Base-by-base conservation (phyloP, 257 asterid species). In the Solanum microdontum region DNA sequence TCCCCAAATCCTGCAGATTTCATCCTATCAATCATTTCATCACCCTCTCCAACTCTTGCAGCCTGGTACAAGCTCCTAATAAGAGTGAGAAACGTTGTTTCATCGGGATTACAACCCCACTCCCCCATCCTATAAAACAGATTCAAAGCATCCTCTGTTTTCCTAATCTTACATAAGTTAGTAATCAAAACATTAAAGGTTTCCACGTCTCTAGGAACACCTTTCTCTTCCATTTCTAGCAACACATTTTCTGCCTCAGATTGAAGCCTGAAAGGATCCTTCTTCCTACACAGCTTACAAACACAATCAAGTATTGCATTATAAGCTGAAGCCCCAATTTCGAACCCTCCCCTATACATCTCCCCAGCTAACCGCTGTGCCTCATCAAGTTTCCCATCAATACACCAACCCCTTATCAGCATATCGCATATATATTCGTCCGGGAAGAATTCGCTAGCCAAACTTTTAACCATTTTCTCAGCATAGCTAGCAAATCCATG, bases 11-110 rank as follows among this genome's bases (percentile, higher is more conserved):
- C 98, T 3, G 96, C 94, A 40, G 99, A 97, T 88, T 93, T 97
- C 99, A 95, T 96, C 83, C 95, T 93, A 90, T 96, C 99, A 14
- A 97, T 95, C 98, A 97, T 94, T 90, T 97, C 98, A 60, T 96
- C 99, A 1, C 99, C 99, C 85, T 97, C 98, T 4, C 94, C 97
- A 17, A 95, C 89, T 73, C 99, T 88, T 4, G 97, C 99, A 26
- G 99, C 98, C 91, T 93, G 98, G 91, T 94, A 97, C 86, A 97
- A 90, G 90, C 98, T 96, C 95, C 93, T 95, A 80, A 91, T 93
- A 43, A 97, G 90, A 86, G 93, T 92, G 82, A 95, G 89, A 89
- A 91, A 95, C 0, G 98, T 95, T 5, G 93, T 91, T 68, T 94
- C 95, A 62, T 96, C 86, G 0, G 99, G 98, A 80, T 88, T 85